These are phyloP conservation scores for Nothopassalora personata DNA, from an alignment of 2,329 filamentous ascomycete species.

Conservation along the genomic window DNA sequence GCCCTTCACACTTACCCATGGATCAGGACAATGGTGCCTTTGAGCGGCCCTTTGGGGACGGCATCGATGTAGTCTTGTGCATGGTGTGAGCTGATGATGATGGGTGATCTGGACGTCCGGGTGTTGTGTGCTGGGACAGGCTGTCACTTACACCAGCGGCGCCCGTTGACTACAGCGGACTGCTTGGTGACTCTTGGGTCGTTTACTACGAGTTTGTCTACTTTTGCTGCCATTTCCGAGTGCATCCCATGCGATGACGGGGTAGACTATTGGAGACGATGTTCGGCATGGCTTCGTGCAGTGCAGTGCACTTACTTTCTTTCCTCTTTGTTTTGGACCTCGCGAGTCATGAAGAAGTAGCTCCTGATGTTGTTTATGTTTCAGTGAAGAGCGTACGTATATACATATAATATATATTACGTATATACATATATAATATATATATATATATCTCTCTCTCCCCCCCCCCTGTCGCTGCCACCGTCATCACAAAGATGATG, in stretches of 20 bases:
- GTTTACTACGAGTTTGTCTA: conserved; percentile 3
- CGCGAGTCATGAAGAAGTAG: no score
- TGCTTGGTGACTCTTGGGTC: background rate
- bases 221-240: background rate
- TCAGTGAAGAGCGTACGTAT: no score
- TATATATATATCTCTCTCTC: no score
- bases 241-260: background rate
- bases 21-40: conserved; percentile 52
- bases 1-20: conserved; percentile 44
- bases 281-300: background rate
- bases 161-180: conserved; percentile 59
- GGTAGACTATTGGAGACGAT: background rate
- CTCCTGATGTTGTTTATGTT: no score
- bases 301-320: no score
- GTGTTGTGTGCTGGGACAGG: background rate
- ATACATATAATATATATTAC: background rate
- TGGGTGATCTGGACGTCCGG: background rate
- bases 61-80: conserved; percentile 43
- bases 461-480: no score
- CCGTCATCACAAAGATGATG: background rate
- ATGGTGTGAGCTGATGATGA: background rate
- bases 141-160: conserved; percentile 54
- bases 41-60: conserved; percentile 29
- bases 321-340: no score
- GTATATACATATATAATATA: no score